Conservation (phyloP, 2,329 filamentous ascomycete species). For the Ceratocystis smalleyi region DNA sequence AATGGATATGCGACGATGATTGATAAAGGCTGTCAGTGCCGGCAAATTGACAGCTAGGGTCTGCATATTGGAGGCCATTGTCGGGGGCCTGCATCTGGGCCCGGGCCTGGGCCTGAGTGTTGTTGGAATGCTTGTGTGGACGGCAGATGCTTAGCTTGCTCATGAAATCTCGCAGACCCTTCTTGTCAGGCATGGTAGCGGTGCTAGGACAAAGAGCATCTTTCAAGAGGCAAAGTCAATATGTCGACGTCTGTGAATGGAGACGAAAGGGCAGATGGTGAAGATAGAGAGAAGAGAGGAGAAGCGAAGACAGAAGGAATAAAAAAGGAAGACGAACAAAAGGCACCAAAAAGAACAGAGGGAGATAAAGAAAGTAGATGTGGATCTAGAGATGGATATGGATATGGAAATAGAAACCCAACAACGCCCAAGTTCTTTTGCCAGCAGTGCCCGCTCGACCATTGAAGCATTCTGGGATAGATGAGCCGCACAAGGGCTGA, state of each 20-base stretch:
- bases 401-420: background rate
- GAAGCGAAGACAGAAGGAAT: background rate
- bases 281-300: background rate
- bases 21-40: background rate
- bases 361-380: background rate
- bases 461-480: background rate
- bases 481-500: background rate
- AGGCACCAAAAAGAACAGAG: background rate
- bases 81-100: background rate
- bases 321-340: background rate
- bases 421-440: conserved; percentile 3
- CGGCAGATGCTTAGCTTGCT: background rate
- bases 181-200: conserved; percentile 9
- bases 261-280: background rate
- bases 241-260: background rate
- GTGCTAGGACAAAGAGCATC: background rate
- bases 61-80: background rate
- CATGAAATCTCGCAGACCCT: conserved; percentile 1
- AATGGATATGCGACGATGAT: background rate
- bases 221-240: background rate
- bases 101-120: background rate
- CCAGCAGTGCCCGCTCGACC: background rate
- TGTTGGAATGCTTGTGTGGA: background rate
- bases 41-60: background rate
- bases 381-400: too few relatives aligned